Conservation (phyloP, 2,329 filamentous ascomycete species). For the Neopestalotiopsis clavispora region DNA sequence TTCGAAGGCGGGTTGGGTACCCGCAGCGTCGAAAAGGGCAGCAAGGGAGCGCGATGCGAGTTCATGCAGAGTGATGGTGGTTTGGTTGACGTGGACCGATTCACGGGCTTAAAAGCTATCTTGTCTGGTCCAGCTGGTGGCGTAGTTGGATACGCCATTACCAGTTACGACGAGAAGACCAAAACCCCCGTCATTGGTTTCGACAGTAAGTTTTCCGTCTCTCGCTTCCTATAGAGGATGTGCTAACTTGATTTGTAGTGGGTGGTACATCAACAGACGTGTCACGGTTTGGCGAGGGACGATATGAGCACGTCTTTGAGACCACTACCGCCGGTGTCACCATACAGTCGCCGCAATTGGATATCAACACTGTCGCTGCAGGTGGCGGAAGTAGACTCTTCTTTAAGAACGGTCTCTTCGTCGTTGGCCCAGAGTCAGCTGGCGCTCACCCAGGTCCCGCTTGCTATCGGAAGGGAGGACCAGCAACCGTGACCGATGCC, state of each 20-base stretch:
- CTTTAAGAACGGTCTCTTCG: conserved; percentile 87
- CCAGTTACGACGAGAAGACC: conserved; percentile 83
- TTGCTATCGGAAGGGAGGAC: conserved; percentile 88
- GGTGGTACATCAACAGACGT: conserved; percentile 93
- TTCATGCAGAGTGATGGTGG: conserved; percentile 93
- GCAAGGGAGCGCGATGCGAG: conserved; percentile 80
- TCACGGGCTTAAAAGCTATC: conserved; percentile 85
- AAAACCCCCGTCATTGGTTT: conserved; percentile 90
- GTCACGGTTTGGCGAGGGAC: conserved; percentile 81
- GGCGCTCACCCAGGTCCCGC: conserved; percentile 89
- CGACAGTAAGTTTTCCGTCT: conserved; percentile 56
- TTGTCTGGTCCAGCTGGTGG: conserved; percentile 91
- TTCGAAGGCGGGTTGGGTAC: conserved; percentile 83
- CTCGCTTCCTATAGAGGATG: not conserved
- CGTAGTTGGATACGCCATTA: conserved; percentile 90
- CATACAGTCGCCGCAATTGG: conserved; percentile 88
- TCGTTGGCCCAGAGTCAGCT: conserved; percentile 88
- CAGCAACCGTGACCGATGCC: conserved; percentile 91
- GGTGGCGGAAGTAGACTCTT: conserved; percentile 86
- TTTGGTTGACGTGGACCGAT: conserved; percentile 75
- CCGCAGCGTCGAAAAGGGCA: conserved; percentile 70
- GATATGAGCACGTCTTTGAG: conserved; percentile 93
- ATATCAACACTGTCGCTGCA: conserved; percentile 94
- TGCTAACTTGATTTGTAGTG: conserved; percentile 28
- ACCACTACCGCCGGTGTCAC: conserved; percentile 94